Base-by-base conservation (phyloP, 1,284 basidiomycete genomes). In the Fistulinella cinereoalba region DNA sequence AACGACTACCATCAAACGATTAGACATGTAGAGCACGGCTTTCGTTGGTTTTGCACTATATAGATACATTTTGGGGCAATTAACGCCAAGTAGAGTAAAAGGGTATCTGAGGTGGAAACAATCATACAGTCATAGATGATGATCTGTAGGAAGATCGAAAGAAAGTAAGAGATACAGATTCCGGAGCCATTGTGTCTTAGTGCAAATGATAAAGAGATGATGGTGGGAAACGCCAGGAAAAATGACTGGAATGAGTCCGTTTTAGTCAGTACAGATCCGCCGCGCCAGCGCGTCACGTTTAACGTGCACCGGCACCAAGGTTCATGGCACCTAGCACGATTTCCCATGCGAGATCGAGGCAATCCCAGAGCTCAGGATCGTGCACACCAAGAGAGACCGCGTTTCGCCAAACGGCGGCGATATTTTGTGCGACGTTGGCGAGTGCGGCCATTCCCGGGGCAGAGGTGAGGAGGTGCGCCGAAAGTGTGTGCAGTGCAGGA, bases 331-430 rank as follows among this genome's bases (percentile, higher is more conserved):
- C 80, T 34, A 83, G 69, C 37, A 85, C 70, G 54, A 85, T 71
- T 57, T 84, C 79, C 84, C 86, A 90, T 12, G 84, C 83, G 51
- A 83, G 73, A 49, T 84, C 80, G 52, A 89, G 65, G 44, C 78
- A 77, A 45, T 79, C 75, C 87, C 87, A 90, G 21, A 88, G 71
- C 36, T 77, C 76, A 15, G 75, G 71, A 53, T 85, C 79, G 49
- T 75, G 71, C 6, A 89, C 57, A n/a, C 85, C 85, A 31, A 90
- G 77, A 3, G 81, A 76, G 40, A 79, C 79, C 54, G 81, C 74
- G 57, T 87, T 83, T 51, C 80, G 75, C 87, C 87, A 90, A 15
- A 88, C 71, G 43, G 82, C 83, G 57, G 83, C 86, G 28, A 86
- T 74, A 55, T 79, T 76, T n/a, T 77, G 74, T 3, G 80, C 76